Evolutionary conservation across 768 basidiomycete genomes (phyloP).

Genomic region (Xerocomellus chrysenteron): DNA sequence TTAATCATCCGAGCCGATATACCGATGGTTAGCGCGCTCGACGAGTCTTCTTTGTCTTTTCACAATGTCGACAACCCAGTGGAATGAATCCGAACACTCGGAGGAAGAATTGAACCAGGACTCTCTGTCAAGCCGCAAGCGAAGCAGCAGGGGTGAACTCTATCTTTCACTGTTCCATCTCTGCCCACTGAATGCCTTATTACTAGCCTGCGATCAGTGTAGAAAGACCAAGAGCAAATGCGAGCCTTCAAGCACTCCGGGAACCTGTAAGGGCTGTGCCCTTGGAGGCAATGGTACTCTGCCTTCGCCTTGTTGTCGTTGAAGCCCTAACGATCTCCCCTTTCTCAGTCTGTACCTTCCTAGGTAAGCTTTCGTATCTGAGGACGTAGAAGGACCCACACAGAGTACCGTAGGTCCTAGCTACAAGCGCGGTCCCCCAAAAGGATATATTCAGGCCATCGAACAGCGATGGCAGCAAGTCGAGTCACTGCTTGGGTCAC

Average conservation of each 20-base stretch:
- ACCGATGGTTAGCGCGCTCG: background rate
- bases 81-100: slow-evolving; percentile 60
- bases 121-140: slow-evolving; percentile 47
- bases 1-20: slow-evolving; percentile 3
- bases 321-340: slow-evolving; percentile 16
- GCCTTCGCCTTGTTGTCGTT: background rate
- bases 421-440: slow-evolving; percentile 81
- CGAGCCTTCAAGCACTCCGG: slow-evolving; percentile 52
- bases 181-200: slow-evolving; percentile 13
- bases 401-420: slow-evolving; percentile 54
- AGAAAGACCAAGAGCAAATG: slow-evolving; percentile 88
- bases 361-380: slow-evolving; percentile 39
- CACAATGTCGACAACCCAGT: slow-evolving; percentile 36
- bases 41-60: slow-evolving; percentile 1
- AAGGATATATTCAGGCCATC: slow-evolving; percentile 91
- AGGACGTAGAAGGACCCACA: background rate
- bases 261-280: slow-evolving; percentile 63
- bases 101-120: slow-evolving; percentile 53
- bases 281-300: slow-evolving; percentile 52
- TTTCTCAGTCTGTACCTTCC: slow-evolving; percentile 60
- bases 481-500: slow-evolving; percentile 82
- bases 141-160: slow-evolving; percentile 60
- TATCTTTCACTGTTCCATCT: slow-evolving; percentile 2
- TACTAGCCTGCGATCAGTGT: slow-evolving; percentile 80
- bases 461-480: slow-evolving; percentile 92